Evolutionary conservation across 495 filamentous ascomycete genomes (phyloP).

Genomic region (Aspergillus ostianus): DNA sequence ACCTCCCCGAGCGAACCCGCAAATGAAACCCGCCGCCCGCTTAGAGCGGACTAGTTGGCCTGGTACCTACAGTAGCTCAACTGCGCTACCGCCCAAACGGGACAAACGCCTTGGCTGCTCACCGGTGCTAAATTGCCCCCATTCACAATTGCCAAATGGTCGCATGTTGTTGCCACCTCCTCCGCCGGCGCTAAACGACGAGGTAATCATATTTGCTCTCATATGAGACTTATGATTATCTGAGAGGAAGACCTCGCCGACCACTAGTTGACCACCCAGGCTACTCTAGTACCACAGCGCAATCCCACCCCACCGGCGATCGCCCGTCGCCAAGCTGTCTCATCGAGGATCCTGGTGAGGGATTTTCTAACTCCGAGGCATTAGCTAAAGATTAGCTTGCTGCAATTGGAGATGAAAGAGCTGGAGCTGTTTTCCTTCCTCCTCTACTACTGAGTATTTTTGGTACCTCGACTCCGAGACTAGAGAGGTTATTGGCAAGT

Average conservation of each 20-base stretch:
- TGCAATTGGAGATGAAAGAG: background rate
- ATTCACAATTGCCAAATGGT: background rate
- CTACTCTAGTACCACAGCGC: background rate
- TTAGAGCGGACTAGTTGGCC: background rate
- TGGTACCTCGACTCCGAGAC: background rate
- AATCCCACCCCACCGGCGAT: conserved; percentile 23
- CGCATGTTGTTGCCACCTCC: background rate
- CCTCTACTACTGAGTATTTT: too few relatives aligned
- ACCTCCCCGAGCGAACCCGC: background rate
- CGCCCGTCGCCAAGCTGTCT: conserved; percentile 32
- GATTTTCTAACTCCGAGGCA: conserved; percentile 23
- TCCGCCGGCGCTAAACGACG: too few relatives aligned
- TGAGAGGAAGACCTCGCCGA: too few relatives aligned
- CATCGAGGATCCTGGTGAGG: conserved; percentile 32
- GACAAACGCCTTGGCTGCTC: conserved; percentile 6
- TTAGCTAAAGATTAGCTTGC: background rate
- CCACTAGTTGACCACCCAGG: too few relatives aligned
- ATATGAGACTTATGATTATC: too few relatives aligned
- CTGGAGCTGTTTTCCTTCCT: too few relatives aligned
- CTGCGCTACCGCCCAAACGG: background rate
- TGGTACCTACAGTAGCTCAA: conserved; percentile 17
- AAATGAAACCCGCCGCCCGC: background rate
- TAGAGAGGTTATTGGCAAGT: background rate
- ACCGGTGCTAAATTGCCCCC: conserved; percentile 14
- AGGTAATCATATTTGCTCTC: too few relatives aligned